Conservation (phyloP, 352 stramenopile species). For the Globisporangium paroecandrum region DNA sequence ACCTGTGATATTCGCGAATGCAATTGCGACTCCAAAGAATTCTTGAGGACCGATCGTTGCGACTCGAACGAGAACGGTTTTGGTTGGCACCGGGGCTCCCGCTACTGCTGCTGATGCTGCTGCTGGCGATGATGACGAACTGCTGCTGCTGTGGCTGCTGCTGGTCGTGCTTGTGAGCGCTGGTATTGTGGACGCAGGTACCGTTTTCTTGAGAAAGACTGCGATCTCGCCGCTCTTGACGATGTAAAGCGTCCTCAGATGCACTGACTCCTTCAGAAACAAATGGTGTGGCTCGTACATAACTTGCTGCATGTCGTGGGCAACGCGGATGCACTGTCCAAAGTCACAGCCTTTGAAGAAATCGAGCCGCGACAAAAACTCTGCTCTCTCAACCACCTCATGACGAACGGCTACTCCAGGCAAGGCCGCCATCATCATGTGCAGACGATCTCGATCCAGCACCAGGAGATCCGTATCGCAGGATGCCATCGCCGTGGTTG, state of each 20-base stretch:
- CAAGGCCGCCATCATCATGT: constrained; percentile 28
- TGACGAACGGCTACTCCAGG: constrained; percentile 67
- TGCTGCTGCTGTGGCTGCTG: not conserved
- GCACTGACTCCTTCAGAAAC: constrained; percentile 50
- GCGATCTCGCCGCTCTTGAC: constrained; percentile 66
- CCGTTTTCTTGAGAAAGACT: constrained; percentile 45
- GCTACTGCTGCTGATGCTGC: constrained; percentile 1
- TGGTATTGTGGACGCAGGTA: constrained; percentile 16
- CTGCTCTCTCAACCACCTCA: constrained; percentile 65
- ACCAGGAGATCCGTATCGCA: constrained; percentile 66
- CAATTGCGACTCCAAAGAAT: constrained; percentile 59
- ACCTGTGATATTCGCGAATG: constrained; percentile 27
- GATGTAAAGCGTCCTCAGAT: constrained; percentile 59
- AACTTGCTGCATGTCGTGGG: constrained; percentile 59
- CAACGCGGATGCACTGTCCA: constrained; percentile 68
- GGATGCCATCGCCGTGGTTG: constrained; percentile 57
- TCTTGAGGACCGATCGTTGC: constrained; percentile 69
- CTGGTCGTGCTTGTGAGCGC: not conserved
- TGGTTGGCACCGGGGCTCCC: not conserved
- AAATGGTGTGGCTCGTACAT: constrained; percentile 55
- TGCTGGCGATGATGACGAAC: not conserved
- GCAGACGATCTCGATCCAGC: constrained; percentile 61
- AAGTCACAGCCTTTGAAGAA: constrained; percentile 64
- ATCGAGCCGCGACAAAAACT: constrained; percentile 55
- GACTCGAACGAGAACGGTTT: constrained; percentile 50